Evolutionary conservation across 331 rosid genomes (phyloP).

Genomic region (Cydonia oblonga): DNA sequence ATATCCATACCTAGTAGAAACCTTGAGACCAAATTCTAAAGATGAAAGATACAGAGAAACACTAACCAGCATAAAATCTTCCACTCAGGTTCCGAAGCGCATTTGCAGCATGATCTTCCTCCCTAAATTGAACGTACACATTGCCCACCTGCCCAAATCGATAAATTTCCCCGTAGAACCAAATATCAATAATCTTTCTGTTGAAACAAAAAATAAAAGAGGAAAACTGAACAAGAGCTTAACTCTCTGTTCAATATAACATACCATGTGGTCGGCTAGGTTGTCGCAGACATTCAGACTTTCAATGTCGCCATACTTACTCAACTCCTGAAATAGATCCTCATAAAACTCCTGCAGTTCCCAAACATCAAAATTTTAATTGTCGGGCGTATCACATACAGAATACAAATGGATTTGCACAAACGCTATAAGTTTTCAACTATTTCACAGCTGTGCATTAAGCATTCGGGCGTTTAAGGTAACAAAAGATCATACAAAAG

Average conservation of each 20-base stretch:
- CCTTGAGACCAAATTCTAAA: not conserved
- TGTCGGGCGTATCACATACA: no score
- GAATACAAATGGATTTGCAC: not conserved
- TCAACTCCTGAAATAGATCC: conserved; percentile 52
- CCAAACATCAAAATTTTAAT: no score
- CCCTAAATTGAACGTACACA: conserved; percentile 68
- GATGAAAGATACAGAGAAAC: not conserved
- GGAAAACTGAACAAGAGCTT: not conserved
- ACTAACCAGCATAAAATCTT: conserved; percentile 58
- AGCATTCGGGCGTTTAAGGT: not conserved
- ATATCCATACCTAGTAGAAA: not conserved
- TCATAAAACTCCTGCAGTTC: conserved; percentile 62
- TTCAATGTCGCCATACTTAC: conserved; percentile 56
- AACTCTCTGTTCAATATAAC: not conserved
- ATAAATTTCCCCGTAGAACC: not conserved
- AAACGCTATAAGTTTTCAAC: not conserved
- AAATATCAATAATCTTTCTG: not conserved
- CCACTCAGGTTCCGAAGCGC: conserved; percentile 45
- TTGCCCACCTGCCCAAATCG: conserved; percentile 43
- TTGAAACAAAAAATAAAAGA: not conserved
- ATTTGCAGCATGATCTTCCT: conserved; percentile 60
- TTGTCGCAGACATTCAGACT: conserved; percentile 64
- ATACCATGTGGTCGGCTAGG: conserved; percentile 75
- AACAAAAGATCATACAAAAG: no score
- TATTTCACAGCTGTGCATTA: not conserved